A percentile compares a stretch with the other conserved stretches of the same genome.
phyloP scores from a whole-genome alignment of 495 filamentous ascomycete species.

The Daldinia childiae region DNA sequence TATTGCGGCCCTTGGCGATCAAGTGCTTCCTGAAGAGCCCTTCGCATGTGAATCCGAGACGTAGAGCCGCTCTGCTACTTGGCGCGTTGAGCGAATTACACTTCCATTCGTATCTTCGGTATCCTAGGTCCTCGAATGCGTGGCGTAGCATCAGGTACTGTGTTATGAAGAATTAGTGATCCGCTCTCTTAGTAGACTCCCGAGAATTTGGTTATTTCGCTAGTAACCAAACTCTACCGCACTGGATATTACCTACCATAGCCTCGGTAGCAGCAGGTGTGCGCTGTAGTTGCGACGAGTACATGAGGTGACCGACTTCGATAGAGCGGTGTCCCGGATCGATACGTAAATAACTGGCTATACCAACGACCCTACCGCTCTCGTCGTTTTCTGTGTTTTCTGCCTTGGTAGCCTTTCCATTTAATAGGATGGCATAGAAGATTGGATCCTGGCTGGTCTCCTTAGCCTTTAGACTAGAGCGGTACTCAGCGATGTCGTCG shows the following conservation, averaged over 20 bases:
- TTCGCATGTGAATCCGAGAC: conserved; percentile 64
- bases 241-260: conserved; percentile 30
- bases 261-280: conserved; percentile 62
- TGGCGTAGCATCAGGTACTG: conserved; percentile 57
- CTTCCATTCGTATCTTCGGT: conserved; percentile 68
- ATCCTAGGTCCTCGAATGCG: conserved; percentile 61
- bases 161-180: background rate
- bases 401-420: conserved; percentile 7
- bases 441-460: conserved; percentile 48
- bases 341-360: conserved; percentile 57
- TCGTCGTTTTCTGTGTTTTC: conserved; percentile 1
- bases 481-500: conserved; percentile 46
- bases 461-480: conserved; percentile 40
- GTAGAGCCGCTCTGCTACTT: conserved; percentile 58
- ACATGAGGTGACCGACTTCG: conserved; percentile 64
- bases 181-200: too few relatives aligned
- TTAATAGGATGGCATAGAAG: conserved; percentile 56
- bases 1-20: conserved; percentile 62
- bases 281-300: conserved; percentile 55
- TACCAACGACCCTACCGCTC: conserved; percentile 50
- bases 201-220: background rate
- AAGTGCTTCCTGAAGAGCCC: conserved; percentile 66
- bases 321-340: conserved; percentile 49
- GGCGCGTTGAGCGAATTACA: conserved; percentile 61
- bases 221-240: too few relatives aligned